A percentile compares a stretch with the other conserved stretches of the same genome.
Conservation (phyloP, 306 rosid species). For the Geum urbanum region DNA sequence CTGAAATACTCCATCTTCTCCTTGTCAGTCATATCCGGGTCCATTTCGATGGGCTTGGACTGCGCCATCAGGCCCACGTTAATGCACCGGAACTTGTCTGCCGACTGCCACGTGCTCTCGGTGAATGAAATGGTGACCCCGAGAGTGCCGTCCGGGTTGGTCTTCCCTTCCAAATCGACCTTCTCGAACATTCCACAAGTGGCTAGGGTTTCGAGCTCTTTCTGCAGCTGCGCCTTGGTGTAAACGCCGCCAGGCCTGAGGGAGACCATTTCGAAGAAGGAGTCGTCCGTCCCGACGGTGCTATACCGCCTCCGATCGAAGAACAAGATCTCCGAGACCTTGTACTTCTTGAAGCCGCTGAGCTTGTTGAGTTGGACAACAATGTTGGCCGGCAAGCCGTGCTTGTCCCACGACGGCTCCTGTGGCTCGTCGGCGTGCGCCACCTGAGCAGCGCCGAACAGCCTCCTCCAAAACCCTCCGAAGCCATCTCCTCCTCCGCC, state of each 20-base stretch:
- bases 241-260: constrained; percentile 70
- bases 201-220: constrained; percentile 71
- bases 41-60: constrained; percentile 82
- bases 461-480: constrained; percentile 55
- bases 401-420: constrained; percentile 75
- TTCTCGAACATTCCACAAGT: constrained; percentile 98
- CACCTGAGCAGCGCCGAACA: constrained; percentile 34
- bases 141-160: constrained; percentile 75
- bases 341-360: constrained; percentile 83
- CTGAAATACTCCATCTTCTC: constrained; percentile 69
- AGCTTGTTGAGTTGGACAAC: constrained; percentile 73
- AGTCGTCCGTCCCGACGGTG: constrained; percentile 67
- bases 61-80: constrained; percentile 80
- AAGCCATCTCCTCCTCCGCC: constrained; percentile 9
- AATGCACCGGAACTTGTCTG: constrained; percentile 80
- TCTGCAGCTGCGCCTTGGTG: constrained; percentile 82
- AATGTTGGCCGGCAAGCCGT: constrained; percentile 82
- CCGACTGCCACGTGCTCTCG: constrained; percentile 89
- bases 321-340: constrained; percentile 66
- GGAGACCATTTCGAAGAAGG: constrained; percentile 89
- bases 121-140: constrained; percentile 60
- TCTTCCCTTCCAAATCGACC: constrained; percentile 87
- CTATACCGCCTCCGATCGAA: constrained; percentile 54
- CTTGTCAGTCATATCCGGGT: constrained; percentile 86
- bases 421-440: constrained; percentile 76